Percentiles rank a stretch among this genome's conserved stretches.
Conservation (phyloP, 805 yeast species). For the Wickerhamomyces tratensis region DNA sequence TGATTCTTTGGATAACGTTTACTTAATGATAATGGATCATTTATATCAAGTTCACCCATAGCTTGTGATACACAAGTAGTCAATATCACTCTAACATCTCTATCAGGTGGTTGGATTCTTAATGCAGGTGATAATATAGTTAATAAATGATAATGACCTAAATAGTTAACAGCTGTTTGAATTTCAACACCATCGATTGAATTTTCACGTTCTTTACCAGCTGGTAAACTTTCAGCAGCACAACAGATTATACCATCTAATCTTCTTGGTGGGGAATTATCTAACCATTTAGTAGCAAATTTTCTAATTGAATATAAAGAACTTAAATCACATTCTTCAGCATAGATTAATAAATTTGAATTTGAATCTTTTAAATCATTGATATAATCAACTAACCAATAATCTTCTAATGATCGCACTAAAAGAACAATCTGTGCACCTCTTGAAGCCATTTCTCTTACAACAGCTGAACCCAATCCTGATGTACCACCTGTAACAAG, state of each 20-base stretch:
- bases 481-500: constrained; percentile 90
- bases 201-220: constrained; percentile 50
- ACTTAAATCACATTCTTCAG: constrained; percentile 81
- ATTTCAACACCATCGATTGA: constrained; percentile 79
- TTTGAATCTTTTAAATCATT: constrained; percentile 66
- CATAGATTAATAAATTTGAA: constrained; percentile 68
- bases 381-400: constrained; percentile 74
- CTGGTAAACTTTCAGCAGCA: constrained; percentile 78
- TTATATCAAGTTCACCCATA: constrained; percentile 52
- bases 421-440: constrained; percentile 86
- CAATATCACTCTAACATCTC: constrained; percentile 82
- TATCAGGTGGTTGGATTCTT: constrained; percentile 84
- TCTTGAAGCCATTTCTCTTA: constrained; percentile 56
- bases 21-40: constrained; percentile 54
- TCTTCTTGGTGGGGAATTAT: constrained; percentile 82
- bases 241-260: constrained; percentile 84
- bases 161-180: constrained; percentile 77
- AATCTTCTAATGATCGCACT: constrained; percentile 52
- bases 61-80: constrained; percentile 74
- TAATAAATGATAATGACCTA: constrained; percentile 72
- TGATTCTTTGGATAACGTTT: constrained; percentile 45
- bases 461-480: constrained; percentile 77
- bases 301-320: constrained; percentile 69
- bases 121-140: constrained; percentile 76
- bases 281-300: constrained; percentile 93